phyloP scores from a whole-genome alignment of 371 early-diverging fungal genomes.

The Circinella umbellata region DNA sequence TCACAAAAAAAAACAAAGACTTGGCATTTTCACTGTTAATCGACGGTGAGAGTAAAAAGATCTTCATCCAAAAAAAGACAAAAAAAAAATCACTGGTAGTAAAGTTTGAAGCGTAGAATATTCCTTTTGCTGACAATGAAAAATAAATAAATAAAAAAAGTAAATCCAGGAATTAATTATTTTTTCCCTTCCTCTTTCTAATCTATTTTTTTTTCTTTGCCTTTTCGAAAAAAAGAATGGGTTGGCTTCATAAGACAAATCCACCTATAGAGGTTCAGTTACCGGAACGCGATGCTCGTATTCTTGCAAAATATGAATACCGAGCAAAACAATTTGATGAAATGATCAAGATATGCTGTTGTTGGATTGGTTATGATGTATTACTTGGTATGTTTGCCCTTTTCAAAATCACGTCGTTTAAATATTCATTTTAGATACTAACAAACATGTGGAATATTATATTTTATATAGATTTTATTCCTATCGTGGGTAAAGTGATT shows the following conservation, averaged over 20 bases:
- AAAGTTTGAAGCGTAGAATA: conserved; percentile 1
- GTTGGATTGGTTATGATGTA: conserved; percentile 54
- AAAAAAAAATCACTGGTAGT: background rate
- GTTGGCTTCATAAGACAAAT: conserved; percentile 1
- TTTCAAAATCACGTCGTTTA: background rate
- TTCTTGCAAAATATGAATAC: conserved; percentile 43
- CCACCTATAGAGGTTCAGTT: conserved; percentile 28
- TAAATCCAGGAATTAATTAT: background rate
- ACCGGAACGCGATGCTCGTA: conserved; percentile 38
- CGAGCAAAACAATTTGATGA: conserved; percentile 46
- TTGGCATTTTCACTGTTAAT: background rate
- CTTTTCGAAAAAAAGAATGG: conserved; percentile 5
- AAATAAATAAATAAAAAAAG: background rate
- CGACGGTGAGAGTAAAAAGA: too few relatives aligned
- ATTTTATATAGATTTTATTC: conserved; percentile 41
- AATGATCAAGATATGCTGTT: conserved; percentile 51
- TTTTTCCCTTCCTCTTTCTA: background rate
- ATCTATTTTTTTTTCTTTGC: background rate
- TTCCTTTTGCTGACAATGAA: background rate
- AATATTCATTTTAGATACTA: too few relatives aligned
- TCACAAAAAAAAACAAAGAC: background rate
- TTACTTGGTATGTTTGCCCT: conserved; percentile 33
- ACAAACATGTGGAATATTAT: background rate
- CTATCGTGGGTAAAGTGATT: conserved; percentile 51
- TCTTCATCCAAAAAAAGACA: background rate